These are phyloP conservation scores for Hanseniaspora thailandica DNA, from an alignment of 805 yeast species.

Conservation along the genomic window DNA sequence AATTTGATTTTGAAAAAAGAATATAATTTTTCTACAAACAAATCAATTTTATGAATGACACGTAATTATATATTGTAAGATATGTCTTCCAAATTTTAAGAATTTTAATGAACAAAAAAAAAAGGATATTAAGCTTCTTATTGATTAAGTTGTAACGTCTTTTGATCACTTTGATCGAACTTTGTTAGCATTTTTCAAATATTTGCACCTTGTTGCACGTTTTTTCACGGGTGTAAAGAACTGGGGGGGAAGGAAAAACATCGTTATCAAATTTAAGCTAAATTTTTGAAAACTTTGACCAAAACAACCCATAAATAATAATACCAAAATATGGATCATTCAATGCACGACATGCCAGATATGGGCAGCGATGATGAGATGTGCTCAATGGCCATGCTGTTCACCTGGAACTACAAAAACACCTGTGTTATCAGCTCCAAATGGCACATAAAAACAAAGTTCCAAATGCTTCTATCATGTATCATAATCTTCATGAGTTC, in stretches of 20 bases:
- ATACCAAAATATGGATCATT: constrained; percentile 15
- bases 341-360: constrained; percentile 17
- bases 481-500: constrained; percentile 38
- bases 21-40: too few species aligned
- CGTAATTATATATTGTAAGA: not conserved
- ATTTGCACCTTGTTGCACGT: too few species aligned
- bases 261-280: too few species aligned
- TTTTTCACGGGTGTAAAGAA: too few species aligned
- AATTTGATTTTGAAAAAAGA: constrained; percentile 15
- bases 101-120: constrained; percentile 11
- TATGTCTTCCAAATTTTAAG: constrained; percentile 4
- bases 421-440: constrained; percentile 62
- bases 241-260: not conserved
- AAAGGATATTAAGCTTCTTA: too few species aligned
- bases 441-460: constrained; percentile 59
- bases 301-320: too few species aligned
- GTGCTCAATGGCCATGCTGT: constrained; percentile 60
- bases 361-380: constrained; percentile 19
- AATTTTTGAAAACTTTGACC: too few species aligned
- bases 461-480: constrained; percentile 43
- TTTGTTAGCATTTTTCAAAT: too few species aligned
- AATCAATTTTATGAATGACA: not conserved
- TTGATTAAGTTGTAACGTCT: too few species aligned
- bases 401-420: constrained; percentile 67
- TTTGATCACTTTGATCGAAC: too few species aligned